Base-by-base conservation (phyloP, 306 rosid genomes). In the Delonix regia region DNA sequence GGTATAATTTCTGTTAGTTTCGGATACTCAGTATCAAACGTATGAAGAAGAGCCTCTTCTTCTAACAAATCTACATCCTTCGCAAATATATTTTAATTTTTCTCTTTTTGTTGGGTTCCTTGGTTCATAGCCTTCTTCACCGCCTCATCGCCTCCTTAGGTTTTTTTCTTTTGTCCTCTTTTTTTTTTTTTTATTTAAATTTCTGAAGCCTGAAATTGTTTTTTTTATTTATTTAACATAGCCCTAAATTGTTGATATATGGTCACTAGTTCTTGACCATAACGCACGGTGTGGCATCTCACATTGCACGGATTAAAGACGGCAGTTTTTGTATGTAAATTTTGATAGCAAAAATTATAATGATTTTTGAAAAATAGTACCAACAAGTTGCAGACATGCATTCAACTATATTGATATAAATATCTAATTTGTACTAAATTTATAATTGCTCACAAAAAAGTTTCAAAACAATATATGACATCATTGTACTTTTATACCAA, bases 11-110 rank as follows among this genome's bases (percentile, higher is more conserved):
- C 86, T 81, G 88, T 83, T 87, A 76, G 84, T 83, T 91, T 84
- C 72, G 78, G 86, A 84, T 90, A 80, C 90, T 84, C 86, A 63
- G 88, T 74, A 85, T 64, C 90, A 90, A 88, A 83, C 92, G 91
- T 81, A 85, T 71, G 82, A 81, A 72, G 76, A 88, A 78, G 84
- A 79, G 56, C 74, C 84, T 82, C 85, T 33, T 72, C 77, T 52
- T 72, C 68, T 16, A 18, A 25, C 27, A 66, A 39, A 66, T 66
- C 52, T 5, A 38, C 21, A 66, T 64, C 28, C 19, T 0, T 41
- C 24, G 15, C 4, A 16, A 16, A 65, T n/a, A 14, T 36, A 38
- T 18, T 34, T 9, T 36, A 38, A 38, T n/a, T 64, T 66, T 39
- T 21, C 71, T 38, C 27, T 38, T 30, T 38, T 65, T 36, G 11